Percentiles rank a stretch among this genome's conserved stretches.
Evolutionary conservation across 1,284 basidiomycete genomes (phyloP).

Genomic region (Sanghuangporus baumii): DNA sequence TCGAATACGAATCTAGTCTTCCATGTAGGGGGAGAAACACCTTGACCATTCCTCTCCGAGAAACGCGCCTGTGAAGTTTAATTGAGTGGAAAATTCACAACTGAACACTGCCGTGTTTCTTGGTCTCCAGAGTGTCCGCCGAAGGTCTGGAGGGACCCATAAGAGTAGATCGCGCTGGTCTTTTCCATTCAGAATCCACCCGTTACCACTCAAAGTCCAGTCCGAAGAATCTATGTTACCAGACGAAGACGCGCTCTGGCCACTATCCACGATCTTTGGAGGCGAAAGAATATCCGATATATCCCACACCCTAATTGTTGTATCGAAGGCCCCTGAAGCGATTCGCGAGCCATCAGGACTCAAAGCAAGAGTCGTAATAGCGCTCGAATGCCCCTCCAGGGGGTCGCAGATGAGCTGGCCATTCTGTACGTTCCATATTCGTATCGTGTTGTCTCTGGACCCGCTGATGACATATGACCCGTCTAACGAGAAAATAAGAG

Average conservation of each 20-base stretch:
- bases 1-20: no score
- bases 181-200: background rate
- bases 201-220: background rate
- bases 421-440: no score
- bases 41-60: background rate
- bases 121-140: background rate
- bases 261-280: background rate
- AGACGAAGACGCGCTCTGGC: background rate
- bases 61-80: background rate
- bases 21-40: background rate
- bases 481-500: no score
- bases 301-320: slow-evolving; percentile 18
- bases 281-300: background rate
- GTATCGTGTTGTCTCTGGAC: no score
- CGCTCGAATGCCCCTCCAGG: background rate
- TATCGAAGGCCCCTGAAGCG: slow-evolving; percentile 11
- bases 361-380: background rate
- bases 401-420: background rate
- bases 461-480: no score
- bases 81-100: background rate
- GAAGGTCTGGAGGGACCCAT: background rate
- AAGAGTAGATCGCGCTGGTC: background rate
- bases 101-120: background rate
- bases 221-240: background rate
- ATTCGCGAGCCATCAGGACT: background rate